Evolutionary conservation across 495 filamentous ascomycete species (phyloP), one percentile per base, ranked within the genome.

Genomic region (Xylaria sp.): DNA sequence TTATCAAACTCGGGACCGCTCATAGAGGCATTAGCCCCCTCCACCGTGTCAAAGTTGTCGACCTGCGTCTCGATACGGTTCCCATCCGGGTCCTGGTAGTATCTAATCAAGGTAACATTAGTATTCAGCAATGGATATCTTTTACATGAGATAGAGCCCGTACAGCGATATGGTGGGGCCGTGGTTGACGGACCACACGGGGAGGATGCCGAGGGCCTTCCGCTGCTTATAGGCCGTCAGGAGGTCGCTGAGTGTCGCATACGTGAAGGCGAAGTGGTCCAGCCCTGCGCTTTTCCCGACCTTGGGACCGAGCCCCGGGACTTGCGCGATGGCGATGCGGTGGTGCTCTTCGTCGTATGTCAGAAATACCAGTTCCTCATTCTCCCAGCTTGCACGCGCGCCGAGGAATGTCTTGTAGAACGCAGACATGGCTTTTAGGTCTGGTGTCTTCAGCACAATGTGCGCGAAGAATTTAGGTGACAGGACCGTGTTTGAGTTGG

Each of bases 301-400:
- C 48, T 76, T 79, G 3, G 73, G 68, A 5, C 15, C 41, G 5
- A 72, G 75, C 1, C 71, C 72, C 0, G 80, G 79, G 14, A 81
- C 19, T n/a, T 48, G 37, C 4, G 71, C 41, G 35, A 86, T 73
- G 0, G 82, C 84, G 35, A 86, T 76, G 5, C 84, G 84, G 71
- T 86, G 84, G 67, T 86, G 84, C 69, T 85, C 83, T 0, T 83
- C 76, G 67, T 86, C 84, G 72, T 82, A 86, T 5, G 74, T 72
- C 24, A 86, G 66, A 74, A 85, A 86, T 11, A 79, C 46, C 37
- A 83, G 29, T 1, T 41, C 24, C 11, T 71, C 62, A 14, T n/a
- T 74, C 72, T 72, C 72, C 26, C 31, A 48, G 24, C 68, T 70
- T 3, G 71, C 73, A 21, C 73, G 67, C 8, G 76, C 82, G 21